Conservation (phyloP, 345 rosid species). For the Kernera saxatilis region DNA sequence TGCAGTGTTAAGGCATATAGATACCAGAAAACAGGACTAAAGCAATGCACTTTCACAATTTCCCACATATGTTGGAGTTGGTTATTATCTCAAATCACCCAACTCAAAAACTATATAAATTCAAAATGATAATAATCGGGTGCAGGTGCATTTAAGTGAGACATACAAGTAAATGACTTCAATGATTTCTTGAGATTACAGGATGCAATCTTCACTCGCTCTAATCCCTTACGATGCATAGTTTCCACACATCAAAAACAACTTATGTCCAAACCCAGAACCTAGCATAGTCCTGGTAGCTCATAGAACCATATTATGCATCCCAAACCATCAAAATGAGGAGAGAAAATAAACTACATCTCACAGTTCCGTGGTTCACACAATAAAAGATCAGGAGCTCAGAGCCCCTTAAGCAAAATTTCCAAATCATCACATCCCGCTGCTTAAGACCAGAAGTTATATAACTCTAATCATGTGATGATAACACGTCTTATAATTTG, state of each 20-base stretch:
- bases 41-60: background rate
- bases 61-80: background rate
- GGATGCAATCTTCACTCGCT: background rate
- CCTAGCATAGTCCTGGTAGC: background rate
- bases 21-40: background rate
- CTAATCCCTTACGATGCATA: background rate
- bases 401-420: conserved; percentile 22
- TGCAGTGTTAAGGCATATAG: background rate
- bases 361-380: background rate
- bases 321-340: background rate
- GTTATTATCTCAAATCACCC: background rate
- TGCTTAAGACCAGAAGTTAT: background rate
- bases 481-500: background rate
- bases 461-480: background rate
- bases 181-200: background rate
- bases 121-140: background rate
- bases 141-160: background rate
- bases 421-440: conserved; percentile 8
- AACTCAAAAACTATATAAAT: background rate
- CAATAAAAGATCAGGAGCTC: background rate
- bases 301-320: background rate
- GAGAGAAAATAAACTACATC: background rate
- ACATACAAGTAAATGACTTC: background rate
- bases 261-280: background rate
- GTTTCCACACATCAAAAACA: background rate